Evolutionary conservation across 352 stramenopile species (phyloP).

Genomic region (Phytophthora rubi): DNA sequence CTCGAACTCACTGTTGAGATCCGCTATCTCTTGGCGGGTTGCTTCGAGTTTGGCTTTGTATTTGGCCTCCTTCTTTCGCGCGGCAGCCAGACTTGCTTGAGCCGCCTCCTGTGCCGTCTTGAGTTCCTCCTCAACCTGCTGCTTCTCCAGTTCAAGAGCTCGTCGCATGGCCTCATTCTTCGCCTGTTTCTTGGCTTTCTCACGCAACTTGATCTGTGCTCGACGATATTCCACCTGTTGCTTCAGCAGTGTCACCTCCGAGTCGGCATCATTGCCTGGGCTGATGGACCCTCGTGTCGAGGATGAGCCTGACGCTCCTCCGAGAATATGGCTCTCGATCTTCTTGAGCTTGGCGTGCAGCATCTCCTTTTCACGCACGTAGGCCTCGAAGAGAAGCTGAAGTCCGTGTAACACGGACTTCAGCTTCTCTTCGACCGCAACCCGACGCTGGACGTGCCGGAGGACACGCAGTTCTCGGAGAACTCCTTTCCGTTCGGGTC

Average conservation of each 20-base stretch:
- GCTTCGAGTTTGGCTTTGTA: constrained; percentile 75
- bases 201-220: constrained; percentile 79
- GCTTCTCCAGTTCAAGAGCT: constrained; percentile 72
- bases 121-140: constrained; percentile 77
- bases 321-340: constrained; percentile 83
- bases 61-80: constrained; percentile 74
- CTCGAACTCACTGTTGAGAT: constrained; percentile 87
- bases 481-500: no score
- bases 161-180: constrained; percentile 66
- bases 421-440: no score
- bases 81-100: constrained; percentile 56
- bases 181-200: constrained; percentile 76
- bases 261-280: constrained; percentile 40
- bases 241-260: constrained; percentile 78
- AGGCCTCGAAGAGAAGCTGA: constrained; percentile 31
- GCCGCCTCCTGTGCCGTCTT: constrained; percentile 72
- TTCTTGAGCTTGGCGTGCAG: constrained; percentile 75
- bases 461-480: no score
- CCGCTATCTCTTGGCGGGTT: constrained; percentile 83
- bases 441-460: no score
- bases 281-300: constrained; percentile 17
- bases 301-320: constrained; percentile 40
- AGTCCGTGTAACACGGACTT: no score
- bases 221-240: constrained; percentile 85
- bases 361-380: constrained; percentile 65